Base-by-base conservation (phyloP, 139 green algal genomes). In the Bryopsis sp. region DNA sequence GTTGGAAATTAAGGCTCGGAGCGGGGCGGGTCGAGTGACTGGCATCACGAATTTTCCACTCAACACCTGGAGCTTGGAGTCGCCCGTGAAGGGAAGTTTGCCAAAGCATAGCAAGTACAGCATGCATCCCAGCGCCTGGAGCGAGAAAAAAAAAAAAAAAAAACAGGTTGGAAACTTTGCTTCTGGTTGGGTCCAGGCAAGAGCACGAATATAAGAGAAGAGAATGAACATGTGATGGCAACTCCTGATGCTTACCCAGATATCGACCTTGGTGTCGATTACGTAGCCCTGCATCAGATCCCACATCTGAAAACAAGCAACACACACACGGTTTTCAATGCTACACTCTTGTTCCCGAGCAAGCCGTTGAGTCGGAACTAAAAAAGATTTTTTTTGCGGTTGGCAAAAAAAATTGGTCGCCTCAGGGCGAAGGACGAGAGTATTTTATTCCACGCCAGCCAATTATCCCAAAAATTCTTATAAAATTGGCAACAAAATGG, bases 61-160 rank as follows among this genome's bases (percentile, higher is more conserved):
- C 34, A 96, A 61, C 19, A 96, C 78, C 48, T 84, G 71, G 43
- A 95, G 82, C 79, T 93, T 92, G 48, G 74, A 76, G 35, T 94
- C 88, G 1, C 75, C 81, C 6, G 79, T 73, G 67, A 95, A 96
- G 0, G 90, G 86, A 75, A 96, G 80, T 64, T 84, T 83, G 48
- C 81, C 85, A 39, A 77, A 92, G 26, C 70, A 74, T 28, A 95
- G 75, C 48, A 91, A 78, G 72, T 86, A 94, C 36, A 96, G 82
- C 69, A 96, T 76, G 48, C 88, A 85, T 1, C 90, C 90, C 67
- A 96, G 68, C 24, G 88, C 84, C 84, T 88, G 78, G 35, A 71
- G 26, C 1, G 64, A 64, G 57, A 8, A 33, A 11, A 8, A 64
- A 22, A 64, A 11, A 64, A 64, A 19, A 11, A 26, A 19, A 11